These are phyloP conservation scores for Peribolospora baueri DNA, from an alignment of 768 basidiomycete species.

Conservation along the genomic window DNA sequence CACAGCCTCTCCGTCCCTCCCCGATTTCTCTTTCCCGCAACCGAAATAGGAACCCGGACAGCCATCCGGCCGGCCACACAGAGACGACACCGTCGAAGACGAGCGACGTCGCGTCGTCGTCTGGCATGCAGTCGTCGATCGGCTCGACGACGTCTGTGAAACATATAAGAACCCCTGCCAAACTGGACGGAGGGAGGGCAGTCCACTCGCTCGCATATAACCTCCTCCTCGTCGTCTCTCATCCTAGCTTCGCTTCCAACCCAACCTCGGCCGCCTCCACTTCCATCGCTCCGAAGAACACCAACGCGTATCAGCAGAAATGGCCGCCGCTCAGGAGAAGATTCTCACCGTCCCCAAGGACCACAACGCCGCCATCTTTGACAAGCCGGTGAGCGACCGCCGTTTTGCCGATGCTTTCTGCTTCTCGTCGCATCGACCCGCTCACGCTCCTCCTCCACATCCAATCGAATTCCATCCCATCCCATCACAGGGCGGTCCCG, in stretches of 20 bases:
- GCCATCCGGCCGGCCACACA: too few species aligned
- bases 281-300: neutral
- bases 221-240: neutral
- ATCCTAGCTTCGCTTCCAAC: neutral
- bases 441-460: neutral
- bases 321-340: conserved; percentile 34
- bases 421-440: neutral
- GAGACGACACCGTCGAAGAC: too few species aligned
- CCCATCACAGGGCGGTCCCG: neutral
- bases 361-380: conserved; percentile 12
- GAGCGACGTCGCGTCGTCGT: too few species aligned
- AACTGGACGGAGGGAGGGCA: too few species aligned
- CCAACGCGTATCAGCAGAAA: conserved; percentile 38
- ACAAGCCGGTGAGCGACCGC: conserved; percentile 6
- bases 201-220: neutral
- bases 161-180: too few species aligned
- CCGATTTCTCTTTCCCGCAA: too few species aligned
- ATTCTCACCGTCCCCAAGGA: conserved; percentile 9
- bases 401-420: conserved; percentile 16
- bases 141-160: too few species aligned
- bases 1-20: too few species aligned
- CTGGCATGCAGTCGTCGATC: too few species aligned
- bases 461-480: neutral
- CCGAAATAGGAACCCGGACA: too few species aligned
- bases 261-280: neutral